Evolutionary conservation across 148 eudicot genomes (phyloP), one percentile per base, ranked within the genome.

Genomic region (Amaranthus cruentus): DNA sequence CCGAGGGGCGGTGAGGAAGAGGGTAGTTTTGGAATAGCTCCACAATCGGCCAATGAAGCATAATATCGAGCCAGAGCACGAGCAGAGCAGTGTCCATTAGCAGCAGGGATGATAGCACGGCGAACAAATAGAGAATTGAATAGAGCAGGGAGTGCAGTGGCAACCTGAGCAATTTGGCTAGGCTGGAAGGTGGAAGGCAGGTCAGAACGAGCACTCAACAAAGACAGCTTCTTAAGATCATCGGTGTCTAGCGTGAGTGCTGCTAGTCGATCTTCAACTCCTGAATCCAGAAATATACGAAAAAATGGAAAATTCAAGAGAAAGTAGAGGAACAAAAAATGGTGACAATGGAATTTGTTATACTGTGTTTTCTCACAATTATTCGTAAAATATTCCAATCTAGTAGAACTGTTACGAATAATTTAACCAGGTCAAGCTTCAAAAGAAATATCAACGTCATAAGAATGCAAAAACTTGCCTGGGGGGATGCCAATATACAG

Each of bases 51-150:
- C 67, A 95, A 82, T 53, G 87, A 76, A 28, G 98, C 97, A 87
- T 95, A 95, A 79, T 95, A 95, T 62, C 98, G 93, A 0, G 98
- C 98, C 50, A 95, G 93, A 60, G 97, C 98, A 80, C 98, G 97
- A 28, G 98, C 98, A 47, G 98, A 95, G 84, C 96, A 95, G 76
- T 95, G 98, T 58, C 88, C 90, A 72, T 95, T 95, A 42, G 98
- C 98, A 64, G 98, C 90, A 12, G 98, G 98, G 70, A 95, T 86
- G 47, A 88, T 91, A 68, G 97, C 93, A 69, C 98, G 98, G 28
- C 98, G 97, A 11, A 86, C 82, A 58, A 83, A 75, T 48, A 95
- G 97, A 28, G 92, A 75, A 77, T 95, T 95, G 78, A 88, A 95
- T 52, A 90, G 70, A 57, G 87, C 86, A 2, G 93, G 91, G 55